phyloP scores from a whole-genome alignment of 2,329 filamentous ascomycete species.

The Alternaria sp. region DNA sequence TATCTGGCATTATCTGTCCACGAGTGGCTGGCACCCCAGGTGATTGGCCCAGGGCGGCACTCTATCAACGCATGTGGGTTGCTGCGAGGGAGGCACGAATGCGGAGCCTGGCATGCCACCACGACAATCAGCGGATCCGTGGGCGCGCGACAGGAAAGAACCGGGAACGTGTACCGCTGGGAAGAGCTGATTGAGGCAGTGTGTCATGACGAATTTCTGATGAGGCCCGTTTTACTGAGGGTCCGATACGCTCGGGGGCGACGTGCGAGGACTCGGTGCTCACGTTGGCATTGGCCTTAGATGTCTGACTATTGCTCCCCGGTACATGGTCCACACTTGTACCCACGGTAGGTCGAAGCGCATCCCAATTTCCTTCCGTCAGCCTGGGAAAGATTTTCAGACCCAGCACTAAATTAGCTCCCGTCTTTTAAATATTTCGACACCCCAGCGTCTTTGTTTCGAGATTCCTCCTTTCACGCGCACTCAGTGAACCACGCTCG shows the following conservation, averaged over 20 bases:
- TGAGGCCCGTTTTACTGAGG: slow-evolving; percentile 6
- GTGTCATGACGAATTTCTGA: slow-evolving; percentile 24
- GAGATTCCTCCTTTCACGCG: slow-evolving; percentile 18
- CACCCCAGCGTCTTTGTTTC: slow-evolving; percentile 22
- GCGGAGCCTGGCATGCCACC: slow-evolving; percentile 13
- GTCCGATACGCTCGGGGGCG: slow-evolving; percentile 14
- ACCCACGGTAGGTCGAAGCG: slow-evolving; percentile 30
- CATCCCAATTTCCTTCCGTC: slow-evolving; percentile 30
- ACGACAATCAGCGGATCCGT: slow-evolving; percentile 14
- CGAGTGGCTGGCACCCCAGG: slow-evolving; percentile 6
- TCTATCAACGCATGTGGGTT: slow-evolving; percentile 22
- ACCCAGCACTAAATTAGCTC: slow-evolving; percentile 42
- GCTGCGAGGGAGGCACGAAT: slow-evolving; percentile 27
- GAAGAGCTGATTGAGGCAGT: slow-evolving; percentile 21
- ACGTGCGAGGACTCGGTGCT: slow-evolving; percentile 1
- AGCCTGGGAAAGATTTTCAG: slow-evolving; percentile 35
- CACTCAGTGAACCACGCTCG: slow-evolving; percentile 18
- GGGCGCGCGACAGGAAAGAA: slow-evolving; percentile 17
- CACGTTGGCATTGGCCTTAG: slow-evolving; percentile 10
- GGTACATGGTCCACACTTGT: slow-evolving; percentile 14
- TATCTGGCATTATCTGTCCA: slow-evolving; percentile 27
- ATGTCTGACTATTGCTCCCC: slow-evolving; percentile 16
- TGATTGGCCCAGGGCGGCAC: slow-evolving; percentile 32
- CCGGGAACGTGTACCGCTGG: slow-evolving; percentile 19
- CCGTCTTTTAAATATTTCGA: slow-evolving; percentile 35